phyloP scores from a whole-genome alignment of 148 eudicot species.

The Rhododendron williamsianum region DNA sequence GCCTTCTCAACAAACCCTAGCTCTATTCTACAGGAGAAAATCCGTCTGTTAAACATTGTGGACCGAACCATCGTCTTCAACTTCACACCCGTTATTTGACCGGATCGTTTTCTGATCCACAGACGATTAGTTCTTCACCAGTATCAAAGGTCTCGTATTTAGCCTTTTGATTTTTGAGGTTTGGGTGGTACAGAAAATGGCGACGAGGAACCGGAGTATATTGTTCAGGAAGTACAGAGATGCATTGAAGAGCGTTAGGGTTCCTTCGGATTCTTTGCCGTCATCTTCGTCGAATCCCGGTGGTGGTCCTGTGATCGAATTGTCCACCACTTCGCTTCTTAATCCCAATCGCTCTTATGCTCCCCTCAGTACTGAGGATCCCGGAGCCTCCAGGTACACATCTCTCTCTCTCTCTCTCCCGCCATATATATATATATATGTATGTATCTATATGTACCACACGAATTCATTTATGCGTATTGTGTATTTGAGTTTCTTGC shows the following conservation, averaged over 20 bases:
- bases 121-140: background rate
- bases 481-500: background rate
- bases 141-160: background rate
- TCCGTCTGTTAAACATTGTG: background rate
- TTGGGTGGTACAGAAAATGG: slow-evolving; percentile 30
- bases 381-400: slow-evolving; percentile 41
- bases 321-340: slow-evolving; percentile 50
- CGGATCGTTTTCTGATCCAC: slow-evolving; percentile 2
- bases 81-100: background rate
- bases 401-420: background rate
- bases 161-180: background rate
- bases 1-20: background rate
- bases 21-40: background rate
- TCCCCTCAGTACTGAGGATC: slow-evolving; percentile 64
- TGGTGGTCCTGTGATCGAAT: slow-evolving; percentile 46
- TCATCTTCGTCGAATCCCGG: slow-evolving; percentile 23
- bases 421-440: background rate
- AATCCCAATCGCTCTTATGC: slow-evolving; percentile 52
- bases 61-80: background rate
- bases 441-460: background rate
- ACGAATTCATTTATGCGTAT: background rate
- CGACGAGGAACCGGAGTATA: slow-evolving; percentile 64
- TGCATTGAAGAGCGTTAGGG: slow-evolving; percentile 61
- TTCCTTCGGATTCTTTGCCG: slow-evolving; percentile 31
- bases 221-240: slow-evolving; percentile 63